Base-by-base conservation (phyloP, 2,329 filamentous ascomycete genomes). In the Aspergillus candidus region DNA sequence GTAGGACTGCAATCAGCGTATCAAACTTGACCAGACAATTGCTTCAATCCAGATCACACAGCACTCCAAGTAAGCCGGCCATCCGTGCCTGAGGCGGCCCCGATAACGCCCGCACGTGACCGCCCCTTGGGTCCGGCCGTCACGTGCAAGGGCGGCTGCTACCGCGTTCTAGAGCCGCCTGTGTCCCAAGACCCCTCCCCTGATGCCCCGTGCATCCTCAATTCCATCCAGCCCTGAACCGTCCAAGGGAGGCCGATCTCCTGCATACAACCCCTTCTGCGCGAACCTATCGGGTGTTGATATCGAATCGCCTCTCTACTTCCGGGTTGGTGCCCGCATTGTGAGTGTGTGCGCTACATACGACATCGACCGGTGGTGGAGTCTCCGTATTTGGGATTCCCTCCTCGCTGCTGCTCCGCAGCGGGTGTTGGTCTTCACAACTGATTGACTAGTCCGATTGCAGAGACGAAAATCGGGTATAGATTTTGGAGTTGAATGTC, bases 161-260 rank as follows among this genome's bases (percentile, higher is more conserved):
- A 49, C 43, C 44, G 52, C 45, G 53, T 56, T 56, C 53, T 55
- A 54, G 53, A 55, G 52, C 52, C 46, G 32, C 44, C 38, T 41
- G 17, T 36, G 33, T 27, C 22, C 22, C 22, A 27, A 27, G 22
- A 27, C 22, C 14, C 36, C 40, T 44, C 54, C 54, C 54, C 48
- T 52, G 47, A 51, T 47, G 41, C 45, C 38, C 47, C 47, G 51
- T 51, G 51, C 51, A 27, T 27, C 22, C 22, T 27, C 8, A 27
- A 27, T 27, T 27, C 22, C 22, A 27, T 50, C 47, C 38, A 46
- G 48, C 39, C 42, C 36, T 45, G 49, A 47, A 27, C 22, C 22
- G 22, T 27, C 22, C 7, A 27, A 27, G 22, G 22, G 22, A 27
- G 22, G 22, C 22, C 22, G 22, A 27, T 27, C 22, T 27, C 22